Conservation (phyloP, 306 rosid species). For the Carpinus fangiana region DNA sequence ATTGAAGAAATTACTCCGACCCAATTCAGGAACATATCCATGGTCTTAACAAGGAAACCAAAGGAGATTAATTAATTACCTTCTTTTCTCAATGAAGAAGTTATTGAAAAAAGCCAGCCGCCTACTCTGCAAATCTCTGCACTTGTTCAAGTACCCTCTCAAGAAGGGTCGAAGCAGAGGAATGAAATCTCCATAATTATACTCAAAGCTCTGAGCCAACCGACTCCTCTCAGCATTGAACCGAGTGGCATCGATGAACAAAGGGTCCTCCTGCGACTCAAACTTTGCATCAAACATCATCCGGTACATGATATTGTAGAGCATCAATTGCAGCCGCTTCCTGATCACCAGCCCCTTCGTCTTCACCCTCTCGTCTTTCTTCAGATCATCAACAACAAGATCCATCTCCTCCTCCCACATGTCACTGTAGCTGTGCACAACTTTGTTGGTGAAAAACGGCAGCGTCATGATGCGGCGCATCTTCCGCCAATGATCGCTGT, state of each 20-base stretch:
- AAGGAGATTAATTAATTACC: constrained; percentile 33
- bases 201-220: constrained; percentile 84
- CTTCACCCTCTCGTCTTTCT: constrained; percentile 32
- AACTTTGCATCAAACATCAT: constrained; percentile 89
- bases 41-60: neutral
- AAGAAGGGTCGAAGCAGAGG: constrained; percentile 78
- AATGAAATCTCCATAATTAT: constrained; percentile 88
- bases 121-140: constrained; percentile 72
- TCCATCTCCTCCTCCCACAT: constrained; percentile 92
- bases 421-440: constrained; percentile 59
- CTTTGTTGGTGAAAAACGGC: constrained; percentile 87
- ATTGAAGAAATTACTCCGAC: too few relatives aligned
- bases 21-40: too few relatives aligned
- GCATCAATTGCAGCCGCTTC: constrained; percentile 65
- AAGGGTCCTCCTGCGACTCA: constrained; percentile 75
- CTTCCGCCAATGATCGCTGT: constrained; percentile 87
- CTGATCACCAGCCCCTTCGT: constrained; percentile 62
- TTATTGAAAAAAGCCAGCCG: constrained; percentile 72
- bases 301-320: constrained; percentile 78
- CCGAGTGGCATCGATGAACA: constrained; percentile 70
- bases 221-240: constrained; percentile 81
- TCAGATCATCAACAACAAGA: constrained; percentile 60
- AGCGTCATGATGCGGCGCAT: constrained; percentile 84
- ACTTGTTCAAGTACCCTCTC: constrained; percentile 68
- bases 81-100: constrained; percentile 55